Conservation (phyloP, 2,329 filamentous ascomycete species). For the Diaporthe humulicola region DNA sequence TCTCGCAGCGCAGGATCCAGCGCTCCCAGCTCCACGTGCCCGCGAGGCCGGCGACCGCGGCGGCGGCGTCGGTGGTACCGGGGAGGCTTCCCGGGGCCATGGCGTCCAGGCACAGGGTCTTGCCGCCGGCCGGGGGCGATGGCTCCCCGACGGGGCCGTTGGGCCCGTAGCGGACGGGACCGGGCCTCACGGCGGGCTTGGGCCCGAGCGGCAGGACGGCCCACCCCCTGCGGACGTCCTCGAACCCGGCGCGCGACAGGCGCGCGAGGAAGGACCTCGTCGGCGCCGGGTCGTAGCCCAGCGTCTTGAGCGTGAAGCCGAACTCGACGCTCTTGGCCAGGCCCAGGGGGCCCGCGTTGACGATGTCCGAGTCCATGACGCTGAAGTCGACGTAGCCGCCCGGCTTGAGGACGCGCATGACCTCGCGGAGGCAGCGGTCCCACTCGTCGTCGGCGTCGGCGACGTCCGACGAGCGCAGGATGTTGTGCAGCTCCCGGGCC, state of each 20-base stretch:
- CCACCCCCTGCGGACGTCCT: slow-evolving; percentile 87
- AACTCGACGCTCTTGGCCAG: slow-evolving; percentile 92
- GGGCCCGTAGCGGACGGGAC: slow-evolving; percentile 53
- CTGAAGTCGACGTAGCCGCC: slow-evolving; percentile 94
- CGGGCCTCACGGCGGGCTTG: slow-evolving; percentile 53
- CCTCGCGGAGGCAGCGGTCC: slow-evolving; percentile 86
- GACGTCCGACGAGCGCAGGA: slow-evolving; percentile 78
- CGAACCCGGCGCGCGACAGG: slow-evolving; percentile 81
- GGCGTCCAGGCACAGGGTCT: slow-evolving; percentile 70
- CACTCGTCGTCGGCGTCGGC: slow-evolving; percentile 85
- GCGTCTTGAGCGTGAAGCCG: slow-evolving; percentile 86
- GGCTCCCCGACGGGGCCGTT: slow-evolving; percentile 49
- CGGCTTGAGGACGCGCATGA: slow-evolving; percentile 91
- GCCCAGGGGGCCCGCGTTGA: slow-evolving; percentile 84
- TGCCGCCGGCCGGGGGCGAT: slow-evolving; percentile 51
- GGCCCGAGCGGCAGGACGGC: slow-evolving; percentile 86
- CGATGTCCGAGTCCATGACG: slow-evolving; percentile 89
- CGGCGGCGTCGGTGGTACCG: slow-evolving; percentile 80
- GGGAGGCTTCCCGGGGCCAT: slow-evolving; percentile 71
- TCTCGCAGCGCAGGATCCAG: slow-evolving; percentile 90
- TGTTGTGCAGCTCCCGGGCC: slow-evolving; percentile 85
- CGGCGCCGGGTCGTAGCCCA: slow-evolving; percentile 89
- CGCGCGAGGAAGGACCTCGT: slow-evolving; percentile 85
- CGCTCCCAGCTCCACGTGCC: slow-evolving; percentile 96
- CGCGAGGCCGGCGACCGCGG: slow-evolving; percentile 83